Base-by-base conservation (phyloP, 2,329 filamentous ascomycete species). In the Xylaria digitata region DNA sequence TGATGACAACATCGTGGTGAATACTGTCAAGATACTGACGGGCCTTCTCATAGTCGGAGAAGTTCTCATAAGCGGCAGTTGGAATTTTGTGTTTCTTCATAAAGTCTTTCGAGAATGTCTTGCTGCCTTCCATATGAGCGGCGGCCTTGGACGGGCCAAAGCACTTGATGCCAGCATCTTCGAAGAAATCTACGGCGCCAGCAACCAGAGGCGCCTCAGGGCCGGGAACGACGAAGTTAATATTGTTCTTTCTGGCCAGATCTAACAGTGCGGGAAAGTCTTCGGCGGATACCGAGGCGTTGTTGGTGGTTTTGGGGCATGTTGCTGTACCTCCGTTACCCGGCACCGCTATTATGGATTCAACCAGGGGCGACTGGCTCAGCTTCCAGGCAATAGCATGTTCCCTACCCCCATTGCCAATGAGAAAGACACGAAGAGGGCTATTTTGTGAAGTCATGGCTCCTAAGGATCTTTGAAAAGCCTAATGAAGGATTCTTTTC, bases 101-200 rank as follows among this genome's bases (percentile, higher is more conserved):
- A 78, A 98, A 98, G 80, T 98, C 94, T 79, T 99, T 99, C 69
- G 92, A 94, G 80, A 96, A 98, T 11, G 95, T 92, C 84, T 99
- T 99, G 82, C 92, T 96, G 67, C 96, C 96, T 81, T 99, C 96
- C 87, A 99, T 93, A 50, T 88, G 87, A 19, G 96, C 94, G 23
- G 96, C 95, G 55, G 89, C 88, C 81, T 92, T 89, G 64, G 90
- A 92, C 5, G 96, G 96, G 1, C 95, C 96, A 76, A 97, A 98
- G 80, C 89, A 91, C 73, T 88, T 86, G 77, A 97, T 93, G 54
- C 90, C 90, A 56, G 87, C 90, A 59, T 81, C 79, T 70, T 88
- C 85, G 83, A 98, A 98, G 82, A 90, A 92, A 74, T 90, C 91
- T 76, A 94, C 91, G 69, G 97, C 91, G 60, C 96, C 96, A 69